A percentile compares a stretch with the other conserved stretches of the same genome.
Conservation (phyloP, 192 early-diverging fungal species). For the Backusella australiensis region DNA sequence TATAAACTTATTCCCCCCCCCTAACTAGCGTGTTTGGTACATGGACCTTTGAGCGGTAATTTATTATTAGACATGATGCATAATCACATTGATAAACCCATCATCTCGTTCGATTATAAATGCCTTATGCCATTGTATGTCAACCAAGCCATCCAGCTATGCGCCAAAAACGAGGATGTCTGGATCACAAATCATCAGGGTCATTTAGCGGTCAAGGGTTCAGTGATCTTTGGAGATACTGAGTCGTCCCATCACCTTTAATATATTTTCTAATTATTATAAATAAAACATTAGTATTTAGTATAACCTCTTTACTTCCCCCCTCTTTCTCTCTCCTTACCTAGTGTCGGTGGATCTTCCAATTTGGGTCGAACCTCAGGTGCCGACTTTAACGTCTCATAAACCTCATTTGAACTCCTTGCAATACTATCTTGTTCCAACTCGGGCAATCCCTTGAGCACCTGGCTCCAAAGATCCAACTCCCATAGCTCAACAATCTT, state of each 20-base stretch:
- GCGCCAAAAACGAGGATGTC: not conserved
- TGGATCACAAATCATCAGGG: constrained; percentile 15
- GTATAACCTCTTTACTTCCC: too few relatives aligned
- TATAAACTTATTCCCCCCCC: not conserved
- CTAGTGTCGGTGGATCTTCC: not conserved
- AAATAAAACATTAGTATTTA: not conserved
- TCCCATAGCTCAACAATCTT: not conserved
- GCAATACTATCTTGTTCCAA: not conserved
- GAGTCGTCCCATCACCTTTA: not conserved
- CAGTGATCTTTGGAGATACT: not conserved
- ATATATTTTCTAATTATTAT: not conserved
- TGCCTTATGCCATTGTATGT: constrained; percentile 16
- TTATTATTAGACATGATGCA: not conserved
- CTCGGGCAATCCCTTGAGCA: not conserved
- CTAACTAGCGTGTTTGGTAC: constrained; percentile 1
- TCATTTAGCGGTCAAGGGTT: constrained; percentile 13
- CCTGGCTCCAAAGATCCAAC: not conserved
- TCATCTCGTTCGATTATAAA: constrained; percentile 7
- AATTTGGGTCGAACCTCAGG: not conserved
- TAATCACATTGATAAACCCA: not conserved
- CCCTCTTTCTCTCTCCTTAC: not conserved
- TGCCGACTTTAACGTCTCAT: not conserved
- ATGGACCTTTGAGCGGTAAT: constrained; percentile 21
- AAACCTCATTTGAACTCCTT: not conserved
- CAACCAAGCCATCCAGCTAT: not conserved